phyloP scores from a whole-genome alignment of 495 filamentous ascomycete genomes.

The Podospora pseudopauciseta region DNA sequence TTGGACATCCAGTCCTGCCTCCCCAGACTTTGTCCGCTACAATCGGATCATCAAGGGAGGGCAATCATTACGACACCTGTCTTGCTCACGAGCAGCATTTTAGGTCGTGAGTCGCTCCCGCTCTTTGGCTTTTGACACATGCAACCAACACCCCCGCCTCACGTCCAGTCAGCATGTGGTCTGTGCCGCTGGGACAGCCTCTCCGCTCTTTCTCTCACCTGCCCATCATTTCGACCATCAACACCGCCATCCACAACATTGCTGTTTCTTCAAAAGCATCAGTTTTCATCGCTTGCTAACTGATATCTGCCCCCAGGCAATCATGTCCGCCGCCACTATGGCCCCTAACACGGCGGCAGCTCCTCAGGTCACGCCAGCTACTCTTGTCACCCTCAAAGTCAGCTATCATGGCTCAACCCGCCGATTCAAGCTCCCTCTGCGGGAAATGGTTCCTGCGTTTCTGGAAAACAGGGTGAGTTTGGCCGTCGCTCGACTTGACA shows the following conservation, averaged over 20 bases:
- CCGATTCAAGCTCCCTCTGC: slow-evolving; percentile 85
- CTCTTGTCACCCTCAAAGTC: slow-evolving; percentile 82
- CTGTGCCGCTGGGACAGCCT: not conserved
- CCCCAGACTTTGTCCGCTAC: slow-evolving; percentile 7
- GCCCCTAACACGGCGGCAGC: slow-evolving; percentile 46
- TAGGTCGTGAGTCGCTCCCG: slow-evolving; percentile 4
- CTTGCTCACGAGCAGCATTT: slow-evolving; percentile 1
- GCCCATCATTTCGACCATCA: slow-evolving; percentile 9
- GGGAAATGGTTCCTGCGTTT: slow-evolving; percentile 70
- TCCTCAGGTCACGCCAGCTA: slow-evolving; percentile 60
- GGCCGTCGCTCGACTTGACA: not conserved
- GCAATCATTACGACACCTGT: slow-evolving; percentile 4
- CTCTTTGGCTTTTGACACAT: not conserved
- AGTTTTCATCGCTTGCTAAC: not conserved
- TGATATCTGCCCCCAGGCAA: not conserved
- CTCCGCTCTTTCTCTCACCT: slow-evolving; percentile 5
- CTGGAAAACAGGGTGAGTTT: slow-evolving; percentile 82
- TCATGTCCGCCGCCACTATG: not conserved
- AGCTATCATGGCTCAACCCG: slow-evolving; percentile 66
- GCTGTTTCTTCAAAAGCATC: slow-evolving; percentile 6
- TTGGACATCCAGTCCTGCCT: not conserved
- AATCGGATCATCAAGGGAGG: slow-evolving; percentile 10
- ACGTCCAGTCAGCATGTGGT: slow-evolving; percentile 1
- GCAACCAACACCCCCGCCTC: slow-evolving; percentile 4
- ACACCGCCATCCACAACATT: slow-evolving; percentile 10